Evolutionary conservation across 768 basidiomycete genomes (phyloP).

Genomic region (Trametes cingulata): DNA sequence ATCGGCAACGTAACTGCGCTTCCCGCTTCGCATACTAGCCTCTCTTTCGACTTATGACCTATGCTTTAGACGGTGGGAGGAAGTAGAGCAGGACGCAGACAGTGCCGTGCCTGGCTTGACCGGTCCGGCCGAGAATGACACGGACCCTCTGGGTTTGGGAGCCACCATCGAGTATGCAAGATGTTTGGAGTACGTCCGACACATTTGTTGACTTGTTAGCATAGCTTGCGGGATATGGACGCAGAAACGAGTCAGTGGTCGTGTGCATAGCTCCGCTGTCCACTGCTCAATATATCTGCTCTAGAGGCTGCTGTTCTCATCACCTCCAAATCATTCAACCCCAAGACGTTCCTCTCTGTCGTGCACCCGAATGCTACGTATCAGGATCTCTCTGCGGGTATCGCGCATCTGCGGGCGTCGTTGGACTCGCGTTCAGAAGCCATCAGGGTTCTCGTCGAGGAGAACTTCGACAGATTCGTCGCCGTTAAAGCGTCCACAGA

Average conservation of each 20-base stretch:
- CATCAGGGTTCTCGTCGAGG: conserved; percentile 92
- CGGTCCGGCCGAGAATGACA: conserved; percentile 57
- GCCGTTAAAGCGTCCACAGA: conserved; percentile 97
- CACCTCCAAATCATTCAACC: conserved; percentile 93
- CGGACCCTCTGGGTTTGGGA: conserved; percentile 82
- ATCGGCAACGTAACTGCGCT: conserved; percentile 60
- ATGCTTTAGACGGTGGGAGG: conserved; percentile 77
- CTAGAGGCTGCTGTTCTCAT: conserved; percentile 81
- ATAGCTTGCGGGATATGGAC: conserved; percentile 66
- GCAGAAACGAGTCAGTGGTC: conserved; percentile 70
- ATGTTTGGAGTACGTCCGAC: not conserved
- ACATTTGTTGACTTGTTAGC: conserved; percentile 14
- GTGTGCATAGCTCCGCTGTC: conserved; percentile 16
- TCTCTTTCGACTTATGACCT: not conserved
- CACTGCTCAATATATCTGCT: not conserved
- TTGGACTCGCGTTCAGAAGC: conserved; percentile 93
- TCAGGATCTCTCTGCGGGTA: conserved; percentile 83
- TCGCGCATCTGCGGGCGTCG: conserved; percentile 68
- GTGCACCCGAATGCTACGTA: conserved; percentile 96
- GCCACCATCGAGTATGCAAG: conserved; percentile 53
- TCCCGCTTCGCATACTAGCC: not conserved
- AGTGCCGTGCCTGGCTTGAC: conserved; percentile 73
- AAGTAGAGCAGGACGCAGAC: conserved; percentile 81
- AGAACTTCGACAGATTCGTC: conserved; percentile 97
- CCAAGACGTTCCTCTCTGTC: conserved; percentile 87